These are phyloP conservation scores for Batkoa obscura DNA, from an alignment of 371 early-diverging fungal genomes.

Conservation along the genomic window DNA sequence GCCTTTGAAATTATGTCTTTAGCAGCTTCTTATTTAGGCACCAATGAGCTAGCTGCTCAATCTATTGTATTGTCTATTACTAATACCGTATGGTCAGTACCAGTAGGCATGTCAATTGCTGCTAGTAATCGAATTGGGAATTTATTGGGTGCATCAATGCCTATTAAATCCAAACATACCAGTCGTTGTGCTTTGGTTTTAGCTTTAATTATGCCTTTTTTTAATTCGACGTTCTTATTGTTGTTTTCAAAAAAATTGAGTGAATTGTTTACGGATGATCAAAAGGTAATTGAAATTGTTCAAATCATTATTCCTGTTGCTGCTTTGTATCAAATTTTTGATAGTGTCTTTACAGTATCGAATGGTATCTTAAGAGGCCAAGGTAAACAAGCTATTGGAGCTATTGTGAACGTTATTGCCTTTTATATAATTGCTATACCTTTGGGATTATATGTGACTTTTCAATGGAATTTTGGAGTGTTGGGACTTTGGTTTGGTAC, in stretches of 20 bases:
- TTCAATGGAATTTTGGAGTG: background rate
- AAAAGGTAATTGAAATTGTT: constrained; percentile 40
- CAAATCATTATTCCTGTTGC: constrained; percentile 50
- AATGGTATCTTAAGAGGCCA: constrained; percentile 2
- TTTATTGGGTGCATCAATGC: constrained; percentile 25
- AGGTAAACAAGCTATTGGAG: constrained; percentile 1
- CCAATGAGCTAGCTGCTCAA: constrained; percentile 61
- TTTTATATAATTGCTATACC: constrained; percentile 4
- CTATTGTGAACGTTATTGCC: constrained; percentile 2
- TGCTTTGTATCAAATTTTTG: constrained; percentile 50
- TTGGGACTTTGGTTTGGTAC: constrained; percentile 2
- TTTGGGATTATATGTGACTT: background rate
- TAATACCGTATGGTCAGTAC: constrained; percentile 42
- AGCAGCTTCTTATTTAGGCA: constrained; percentile 56
- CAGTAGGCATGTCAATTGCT: constrained; percentile 34
- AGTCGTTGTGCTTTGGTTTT: constrained; percentile 20
- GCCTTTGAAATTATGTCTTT: constrained; percentile 49
- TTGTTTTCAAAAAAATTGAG: constrained; percentile 12
- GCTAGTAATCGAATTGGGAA: constrained; percentile 61
- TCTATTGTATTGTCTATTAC: constrained; percentile 52
- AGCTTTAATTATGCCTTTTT: constrained; percentile 17
- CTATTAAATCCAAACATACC: constrained; percentile 12
- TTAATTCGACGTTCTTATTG: constrained; percentile 18
- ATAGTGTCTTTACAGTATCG: background rate
- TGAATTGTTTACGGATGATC: constrained; percentile 45